Evolutionary conservation across 345 rosid genomes (phyloP).

Genomic region (Gossypioides kirkii): DNA sequence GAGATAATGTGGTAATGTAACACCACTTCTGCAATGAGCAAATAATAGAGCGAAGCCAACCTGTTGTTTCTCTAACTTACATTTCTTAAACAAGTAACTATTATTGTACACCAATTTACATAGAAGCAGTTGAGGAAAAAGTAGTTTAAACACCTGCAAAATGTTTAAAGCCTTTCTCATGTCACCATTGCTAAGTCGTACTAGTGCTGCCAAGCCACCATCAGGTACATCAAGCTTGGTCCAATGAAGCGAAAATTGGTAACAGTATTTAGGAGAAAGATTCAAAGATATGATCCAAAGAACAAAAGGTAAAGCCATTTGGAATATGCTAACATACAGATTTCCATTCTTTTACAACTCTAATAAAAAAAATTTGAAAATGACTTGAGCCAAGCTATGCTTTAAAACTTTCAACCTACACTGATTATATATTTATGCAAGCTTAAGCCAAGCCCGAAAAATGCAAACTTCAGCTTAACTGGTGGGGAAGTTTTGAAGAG

Average conservation of each 20-base stretch:
- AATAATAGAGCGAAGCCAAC: not conserved
- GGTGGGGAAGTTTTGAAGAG: no score
- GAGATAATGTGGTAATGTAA: not conserved
- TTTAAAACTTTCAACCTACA: not conserved
- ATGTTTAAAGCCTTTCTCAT: slow-evolving; percentile 98
- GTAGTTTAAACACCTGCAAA: slow-evolving; percentile 58
- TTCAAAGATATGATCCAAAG: not conserved
- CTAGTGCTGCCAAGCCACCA: slow-evolving; percentile 74
- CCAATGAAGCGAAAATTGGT: slow-evolving; percentile 5
- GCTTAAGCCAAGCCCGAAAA: not conserved
- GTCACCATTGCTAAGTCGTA: slow-evolving; percentile 91
- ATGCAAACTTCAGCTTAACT: not conserved
- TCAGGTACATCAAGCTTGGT: slow-evolving; percentile 76
- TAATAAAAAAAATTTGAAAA: not conserved
- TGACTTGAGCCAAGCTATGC: not conserved
- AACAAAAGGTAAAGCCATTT: not conserved
- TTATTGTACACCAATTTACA: not conserved
- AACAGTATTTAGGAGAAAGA: not conserved
- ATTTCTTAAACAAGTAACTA: not conserved
- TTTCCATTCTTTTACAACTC: not conserved
- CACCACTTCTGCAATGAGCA: not conserved
- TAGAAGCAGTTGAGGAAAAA: slow-evolving; percentile 1
- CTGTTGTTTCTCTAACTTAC: slow-evolving; percentile 3
- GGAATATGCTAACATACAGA: not conserved
- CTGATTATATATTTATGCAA: no score